Evolutionary conservation across 1,139 yeast genomes (phyloP).

Genomic region (Tardiomyces blankii): DNA sequence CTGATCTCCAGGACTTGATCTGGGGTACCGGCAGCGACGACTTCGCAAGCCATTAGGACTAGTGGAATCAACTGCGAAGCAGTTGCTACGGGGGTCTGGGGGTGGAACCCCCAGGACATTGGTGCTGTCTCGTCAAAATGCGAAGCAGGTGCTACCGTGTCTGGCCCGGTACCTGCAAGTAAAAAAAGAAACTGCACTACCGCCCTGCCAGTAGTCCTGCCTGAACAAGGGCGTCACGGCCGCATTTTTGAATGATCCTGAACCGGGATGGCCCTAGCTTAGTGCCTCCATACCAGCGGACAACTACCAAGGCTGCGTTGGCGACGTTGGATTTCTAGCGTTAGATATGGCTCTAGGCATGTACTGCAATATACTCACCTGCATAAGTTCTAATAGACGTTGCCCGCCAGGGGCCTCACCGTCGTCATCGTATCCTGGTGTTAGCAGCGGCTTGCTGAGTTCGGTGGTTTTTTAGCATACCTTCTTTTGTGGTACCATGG

Average conservation of each 20-base stretch:
- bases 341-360: too few species aligned
- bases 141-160: too few species aligned
- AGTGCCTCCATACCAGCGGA: slow-evolving; percentile 86
- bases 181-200: too few species aligned
- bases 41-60: too few species aligned
- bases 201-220: not conserved
- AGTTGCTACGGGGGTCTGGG: too few species aligned
- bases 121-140: too few species aligned
- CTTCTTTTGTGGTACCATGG: slow-evolving; percentile 8
- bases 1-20: not conserved
- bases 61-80: too few species aligned
- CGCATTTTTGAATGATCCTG: slow-evolving; percentile 74
- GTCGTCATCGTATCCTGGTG: slow-evolving; percentile 39
- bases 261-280: slow-evolving; percentile 79
- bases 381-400: slow-evolving; percentile 49
- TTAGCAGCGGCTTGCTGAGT: too few species aligned
- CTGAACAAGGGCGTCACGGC: slow-evolving; percentile 61
- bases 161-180: too few species aligned
- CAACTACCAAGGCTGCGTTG: slow-evolving; percentile 76
- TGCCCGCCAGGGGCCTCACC: slow-evolving; percentile 90
- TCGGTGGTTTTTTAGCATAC: not conserved
- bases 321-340: slow-evolving; percentile 49
- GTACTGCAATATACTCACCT: too few species aligned
- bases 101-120: too few species aligned
- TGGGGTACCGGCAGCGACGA: too few species aligned